Conservation (phyloP, 176 grass and related monocot genomes). For the Metroxylon sagu region DNA sequence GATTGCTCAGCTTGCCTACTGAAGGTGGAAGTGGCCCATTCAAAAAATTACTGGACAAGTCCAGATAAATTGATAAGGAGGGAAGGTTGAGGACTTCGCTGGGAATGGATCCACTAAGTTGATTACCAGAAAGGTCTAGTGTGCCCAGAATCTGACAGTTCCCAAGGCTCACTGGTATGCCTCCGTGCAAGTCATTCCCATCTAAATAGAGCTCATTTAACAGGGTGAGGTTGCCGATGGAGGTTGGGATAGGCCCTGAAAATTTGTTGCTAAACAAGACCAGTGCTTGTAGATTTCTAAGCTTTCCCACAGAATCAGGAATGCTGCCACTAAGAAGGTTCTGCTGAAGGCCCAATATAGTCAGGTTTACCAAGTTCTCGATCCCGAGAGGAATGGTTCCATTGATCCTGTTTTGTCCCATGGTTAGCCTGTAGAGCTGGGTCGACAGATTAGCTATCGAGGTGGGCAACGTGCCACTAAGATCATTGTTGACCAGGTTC, state of each 20-base stretch:
- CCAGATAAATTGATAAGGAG: too few species aligned
- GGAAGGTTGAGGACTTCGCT: conserved; percentile 7
- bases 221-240: too few species aligned
- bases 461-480: conserved; percentile 9
- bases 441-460: conserved; percentile 17
- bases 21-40: neutral
- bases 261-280: too few species aligned
- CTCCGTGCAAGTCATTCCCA: too few species aligned
- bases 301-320: too few species aligned
- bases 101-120: conserved; percentile 18
- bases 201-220: too few species aligned
- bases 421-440: neutral
- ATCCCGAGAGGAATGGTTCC: conserved; percentile 16
- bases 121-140: conserved; percentile 29
- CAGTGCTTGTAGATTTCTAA: too few species aligned
- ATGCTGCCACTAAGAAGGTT: too few species aligned
- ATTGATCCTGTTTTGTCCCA: conserved; percentile 9
- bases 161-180: too few species aligned
- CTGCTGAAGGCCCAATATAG: conserved; percentile 13
- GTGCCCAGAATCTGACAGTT: neutral
- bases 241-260: too few species aligned
- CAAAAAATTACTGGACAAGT: too few species aligned
- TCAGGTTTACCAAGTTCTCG: conserved; percentile 22
- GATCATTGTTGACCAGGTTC: neutral
- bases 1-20: conserved; percentile 24